Conservation (phyloP, 495 filamentous ascomycete species). For the Penicillium longicatenatum region DNA sequence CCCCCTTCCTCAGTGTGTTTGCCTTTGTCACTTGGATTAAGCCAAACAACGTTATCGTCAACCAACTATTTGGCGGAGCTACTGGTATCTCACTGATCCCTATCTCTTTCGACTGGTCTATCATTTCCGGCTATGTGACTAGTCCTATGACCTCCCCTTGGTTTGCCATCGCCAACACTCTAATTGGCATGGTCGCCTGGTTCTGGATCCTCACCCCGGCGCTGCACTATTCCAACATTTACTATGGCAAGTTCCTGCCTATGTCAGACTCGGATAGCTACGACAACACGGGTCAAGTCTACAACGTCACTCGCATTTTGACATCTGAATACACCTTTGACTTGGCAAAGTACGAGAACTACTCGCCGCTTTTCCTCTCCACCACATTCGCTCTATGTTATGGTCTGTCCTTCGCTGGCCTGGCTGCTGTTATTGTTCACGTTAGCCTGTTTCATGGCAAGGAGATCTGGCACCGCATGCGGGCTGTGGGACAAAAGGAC, state of each 20-base stretch:
- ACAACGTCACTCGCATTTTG: conserved; percentile 57
- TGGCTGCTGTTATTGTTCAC: conserved; percentile 58
- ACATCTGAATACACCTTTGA: conserved; percentile 57
- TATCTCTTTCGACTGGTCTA: conserved; percentile 70
- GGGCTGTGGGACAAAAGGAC: conserved; percentile 52
- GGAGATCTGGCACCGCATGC: conserved; percentile 56
- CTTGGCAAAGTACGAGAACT: conserved; percentile 50
- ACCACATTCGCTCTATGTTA: conserved; percentile 61
- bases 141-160: conserved; percentile 71
- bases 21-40: conserved; percentile 54
- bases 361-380: conserved; percentile 64
- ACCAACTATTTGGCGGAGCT: conserved; percentile 62
- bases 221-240: conserved; percentile 52
- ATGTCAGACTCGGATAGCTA: conserved; percentile 58
- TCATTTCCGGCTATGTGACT: conserved; percentile 63
- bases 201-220: conserved; percentile 54
- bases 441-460: conserved; percentile 56
- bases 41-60: conserved; percentile 50
- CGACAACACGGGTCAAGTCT: conserved; percentile 56
- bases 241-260: conserved; percentile 55
- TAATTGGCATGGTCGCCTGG: conserved; percentile 57
- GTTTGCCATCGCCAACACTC: conserved; percentile 61
- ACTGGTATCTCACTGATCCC: conserved; percentile 62
- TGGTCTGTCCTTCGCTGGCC: conserved; percentile 62
- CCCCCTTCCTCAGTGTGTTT: conserved; percentile 49